Percentiles rank a stretch among this genome's conserved stretches.
Conservation (phyloP, 2,329 filamentous ascomycete species). For the Aureobasidium sp. region DNA sequence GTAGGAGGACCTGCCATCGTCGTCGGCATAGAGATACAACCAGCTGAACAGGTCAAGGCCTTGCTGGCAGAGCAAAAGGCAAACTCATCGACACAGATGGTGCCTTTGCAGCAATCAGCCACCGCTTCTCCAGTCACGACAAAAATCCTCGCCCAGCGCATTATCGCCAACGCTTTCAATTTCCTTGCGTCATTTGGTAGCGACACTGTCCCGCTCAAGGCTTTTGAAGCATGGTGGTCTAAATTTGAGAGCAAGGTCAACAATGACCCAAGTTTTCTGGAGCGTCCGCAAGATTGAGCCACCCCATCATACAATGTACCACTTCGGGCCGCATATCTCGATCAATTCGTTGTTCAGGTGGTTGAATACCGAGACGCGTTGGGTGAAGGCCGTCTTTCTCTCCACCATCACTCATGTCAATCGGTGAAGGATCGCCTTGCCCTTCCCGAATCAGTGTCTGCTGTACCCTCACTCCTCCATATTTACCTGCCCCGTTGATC, state of each 20-base stretch:
- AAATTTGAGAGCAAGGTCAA: constrained; percentile 89
- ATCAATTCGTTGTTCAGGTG: constrained; percentile 5
- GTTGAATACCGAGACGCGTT: constrained; percentile 9
- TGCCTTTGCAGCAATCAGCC: constrained; percentile 24
- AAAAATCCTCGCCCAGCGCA: constrained; percentile 76
- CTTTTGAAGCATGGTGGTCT: constrained; percentile 95
- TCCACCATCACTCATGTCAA: background rate
- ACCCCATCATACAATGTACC: background rate
- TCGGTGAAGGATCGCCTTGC: background rate
- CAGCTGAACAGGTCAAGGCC: constrained; percentile 61
- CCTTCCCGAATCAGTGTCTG: background rate
- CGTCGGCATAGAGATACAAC: constrained; percentile 77
- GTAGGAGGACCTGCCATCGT: constrained; percentile 46
- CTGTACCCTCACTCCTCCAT: background rate
- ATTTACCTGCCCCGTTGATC: constrained; percentile 1
- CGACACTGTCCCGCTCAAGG: constrained; percentile 87
- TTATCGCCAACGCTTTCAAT: constrained; percentile 96
- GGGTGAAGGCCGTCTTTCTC: background rate
- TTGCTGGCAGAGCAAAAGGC: constrained; percentile 57
- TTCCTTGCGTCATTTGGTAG: constrained; percentile 84
- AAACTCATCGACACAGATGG: constrained; percentile 19
- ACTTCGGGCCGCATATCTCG: background rate
- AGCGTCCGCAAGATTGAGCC: constrained; percentile 51
- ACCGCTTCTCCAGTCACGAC: constrained; percentile 48
- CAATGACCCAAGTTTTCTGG: constrained; percentile 80